Conservation (phyloP, 2,329 filamentous ascomycete species). For the Claviceps fusiformis region DNA sequence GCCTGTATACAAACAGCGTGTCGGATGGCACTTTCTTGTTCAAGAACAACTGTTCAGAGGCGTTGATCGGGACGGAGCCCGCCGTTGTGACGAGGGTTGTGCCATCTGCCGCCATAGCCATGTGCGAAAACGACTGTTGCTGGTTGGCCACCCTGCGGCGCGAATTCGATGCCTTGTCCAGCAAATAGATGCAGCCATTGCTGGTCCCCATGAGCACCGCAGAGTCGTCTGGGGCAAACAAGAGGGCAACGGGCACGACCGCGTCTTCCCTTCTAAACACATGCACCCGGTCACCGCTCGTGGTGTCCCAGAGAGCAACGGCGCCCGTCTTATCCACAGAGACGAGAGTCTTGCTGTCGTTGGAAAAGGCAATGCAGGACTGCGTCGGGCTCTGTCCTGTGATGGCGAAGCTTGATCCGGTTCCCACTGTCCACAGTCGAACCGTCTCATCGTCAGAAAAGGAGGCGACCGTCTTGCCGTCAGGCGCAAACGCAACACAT, state of each 20-base stretch:
- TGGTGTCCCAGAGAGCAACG: slow-evolving; percentile 8
- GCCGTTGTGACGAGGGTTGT: slow-evolving; percentile 5
- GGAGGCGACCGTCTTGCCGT: slow-evolving; percentile 10
- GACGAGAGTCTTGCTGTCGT: slow-evolving; percentile 8
- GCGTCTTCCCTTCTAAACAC: slow-evolving; percentile 2
- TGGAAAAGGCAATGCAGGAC: slow-evolving; percentile 8
- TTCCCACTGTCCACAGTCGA: slow-evolving; percentile 8
- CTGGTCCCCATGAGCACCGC: slow-evolving; percentile 3
- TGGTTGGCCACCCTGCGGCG: slow-evolving; percentile 5
- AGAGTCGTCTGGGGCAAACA: slow-evolving; percentile 4
- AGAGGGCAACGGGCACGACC: slow-evolving; percentile 2
- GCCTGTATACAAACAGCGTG: slow-evolving; percentile 7
- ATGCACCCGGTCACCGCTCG: slow-evolving; percentile 2
- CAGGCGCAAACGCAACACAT: slow-evolving; percentile 10
- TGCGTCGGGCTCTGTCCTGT: slow-evolving; percentile 7
- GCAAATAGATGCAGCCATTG: slow-evolving; percentile 4
- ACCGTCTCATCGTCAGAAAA: slow-evolving; percentile 8
- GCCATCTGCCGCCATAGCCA: slow-evolving; percentile 4
- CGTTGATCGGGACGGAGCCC: slow-evolving; percentile 2
- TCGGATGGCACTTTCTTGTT: slow-evolving; percentile 4
- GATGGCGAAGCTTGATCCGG: slow-evolving; percentile 8
- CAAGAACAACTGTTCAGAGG: neutral
- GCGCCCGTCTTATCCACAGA: slow-evolving; percentile 6
- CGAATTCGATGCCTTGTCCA: slow-evolving; percentile 1
- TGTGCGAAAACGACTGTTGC: slow-evolving; percentile 6